Evolutionary conservation across 345 rosid species (phyloP).

Genomic region (Eucalyptus pauciflora): DNA sequence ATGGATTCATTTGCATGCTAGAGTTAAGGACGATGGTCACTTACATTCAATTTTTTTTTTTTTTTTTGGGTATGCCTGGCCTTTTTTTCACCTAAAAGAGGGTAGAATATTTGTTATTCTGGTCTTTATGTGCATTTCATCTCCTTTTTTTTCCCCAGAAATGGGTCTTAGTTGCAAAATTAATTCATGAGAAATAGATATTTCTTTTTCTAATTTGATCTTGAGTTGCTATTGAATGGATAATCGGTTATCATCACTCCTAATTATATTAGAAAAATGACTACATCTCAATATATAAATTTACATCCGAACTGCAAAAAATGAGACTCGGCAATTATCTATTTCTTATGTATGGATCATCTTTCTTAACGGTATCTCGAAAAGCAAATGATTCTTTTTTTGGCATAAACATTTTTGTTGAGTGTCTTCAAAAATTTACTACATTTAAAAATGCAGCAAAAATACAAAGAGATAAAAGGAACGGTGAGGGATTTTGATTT

Average conservation of each 20-base stretch:
- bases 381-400: no score
- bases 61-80: neutral
- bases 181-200: no score
- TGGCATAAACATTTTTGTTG: no score
- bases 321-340: no score
- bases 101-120: neutral
- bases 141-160: neutral
- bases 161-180: neutral
- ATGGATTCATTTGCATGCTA: no score
- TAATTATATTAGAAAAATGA: neutral
- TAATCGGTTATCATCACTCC: neutral
- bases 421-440: no score
- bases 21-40: no score
- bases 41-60: no score
- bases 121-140: neutral
- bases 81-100: neutral
- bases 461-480: neutral
- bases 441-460: no score
- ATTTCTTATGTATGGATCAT: neutral
- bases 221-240: neutral
- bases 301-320: no score
- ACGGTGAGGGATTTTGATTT: neutral
- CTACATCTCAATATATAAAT: no score
- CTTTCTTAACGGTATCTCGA: no score
- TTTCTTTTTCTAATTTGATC: neutral